These are phyloP conservation scores for Lumnitzera racemosa DNA, from an alignment of 345 rosid species.

Conservation along the genomic window DNA sequence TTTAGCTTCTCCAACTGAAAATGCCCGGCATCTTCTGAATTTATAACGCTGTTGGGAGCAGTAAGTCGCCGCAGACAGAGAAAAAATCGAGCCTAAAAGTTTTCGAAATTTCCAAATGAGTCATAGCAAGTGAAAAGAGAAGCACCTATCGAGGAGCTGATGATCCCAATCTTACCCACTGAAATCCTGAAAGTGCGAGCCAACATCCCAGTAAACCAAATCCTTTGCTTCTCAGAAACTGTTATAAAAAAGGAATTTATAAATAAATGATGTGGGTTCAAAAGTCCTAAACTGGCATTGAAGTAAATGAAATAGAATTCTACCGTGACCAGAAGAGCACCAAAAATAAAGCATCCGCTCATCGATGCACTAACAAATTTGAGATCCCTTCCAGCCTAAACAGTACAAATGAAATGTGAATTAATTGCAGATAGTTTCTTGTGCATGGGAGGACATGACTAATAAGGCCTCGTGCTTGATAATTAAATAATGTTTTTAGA, in stretches of 20 bases:
- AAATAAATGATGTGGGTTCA: background rate
- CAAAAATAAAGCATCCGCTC: constrained; percentile 67
- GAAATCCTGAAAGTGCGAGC: constrained; percentile 62
- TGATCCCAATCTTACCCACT: constrained; percentile 44
- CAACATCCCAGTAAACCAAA: constrained; percentile 67
- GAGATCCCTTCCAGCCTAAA: constrained; percentile 88
- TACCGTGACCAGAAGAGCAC: constrained; percentile 57
- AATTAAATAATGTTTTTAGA: no score
- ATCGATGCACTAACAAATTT: constrained; percentile 66
- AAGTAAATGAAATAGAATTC: constrained; percentile 5
- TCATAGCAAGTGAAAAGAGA: background rate
- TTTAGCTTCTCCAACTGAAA: constrained; percentile 28
- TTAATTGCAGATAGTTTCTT: no score
- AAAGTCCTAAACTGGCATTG: background rate
- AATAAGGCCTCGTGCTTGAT: no score
- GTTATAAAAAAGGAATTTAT: constrained; percentile 5
- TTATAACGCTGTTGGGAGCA: constrained; percentile 44
- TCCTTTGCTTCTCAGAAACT: constrained; percentile 53
- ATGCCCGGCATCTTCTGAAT: constrained; percentile 35
- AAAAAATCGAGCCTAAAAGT: constrained; percentile 55
- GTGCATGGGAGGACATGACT: no score
- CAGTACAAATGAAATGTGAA: no score
- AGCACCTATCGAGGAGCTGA: constrained; percentile 3
- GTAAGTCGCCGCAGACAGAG: constrained; percentile 51
- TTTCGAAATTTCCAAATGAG: background rate